These are phyloP conservation scores for Epipyxis sp. DNA, from an alignment of 108 stramenopile species.

Conservation along the genomic window DNA sequence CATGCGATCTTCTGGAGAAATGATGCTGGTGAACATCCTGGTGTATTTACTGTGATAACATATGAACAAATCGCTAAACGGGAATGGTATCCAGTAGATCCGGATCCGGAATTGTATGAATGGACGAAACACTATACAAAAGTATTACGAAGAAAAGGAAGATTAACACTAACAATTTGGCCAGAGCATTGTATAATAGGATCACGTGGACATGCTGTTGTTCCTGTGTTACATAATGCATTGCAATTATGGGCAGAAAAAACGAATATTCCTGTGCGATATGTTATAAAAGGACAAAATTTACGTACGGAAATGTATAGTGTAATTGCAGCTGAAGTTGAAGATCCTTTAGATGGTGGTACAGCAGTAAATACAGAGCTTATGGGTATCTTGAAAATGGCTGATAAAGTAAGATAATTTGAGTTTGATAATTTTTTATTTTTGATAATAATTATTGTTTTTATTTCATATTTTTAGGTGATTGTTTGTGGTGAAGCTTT, in stretches of 20 bases:
- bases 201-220: slow-evolving; percentile 57
- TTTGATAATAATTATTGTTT: too few relatives aligned
- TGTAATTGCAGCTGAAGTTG: slow-evolving; percentile 78
- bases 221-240: neutral
- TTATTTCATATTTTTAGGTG: too few relatives aligned
- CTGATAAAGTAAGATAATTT: too few relatives aligned
- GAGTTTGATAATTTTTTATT: too few relatives aligned
- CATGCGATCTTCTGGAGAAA: slow-evolving; percentile 79
- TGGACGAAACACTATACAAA: slow-evolving; percentile 45
- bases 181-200: slow-evolving; percentile 93
- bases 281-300: too few relatives aligned
- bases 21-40: slow-evolving; percentile 51
- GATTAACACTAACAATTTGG: slow-evolving; percentile 79
- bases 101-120: neutral
- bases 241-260: slow-evolving; percentile 41
- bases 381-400: too few relatives aligned
- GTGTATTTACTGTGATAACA: slow-evolving; percentile 78
- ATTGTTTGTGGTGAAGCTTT: slow-evolving; percentile 84
- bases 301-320: slow-evolving; percentile 85
- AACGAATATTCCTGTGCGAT: too few relatives aligned
- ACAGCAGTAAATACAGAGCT: too few relatives aligned
- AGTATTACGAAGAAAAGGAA: slow-evolving; percentile 63
- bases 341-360: too few relatives aligned
- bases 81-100: slow-evolving; percentile 9
- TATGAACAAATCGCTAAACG: slow-evolving; percentile 25